phyloP scores from a whole-genome alignment of 2,329 filamentous ascomycete genomes.

The Ascochyta fabae region DNA sequence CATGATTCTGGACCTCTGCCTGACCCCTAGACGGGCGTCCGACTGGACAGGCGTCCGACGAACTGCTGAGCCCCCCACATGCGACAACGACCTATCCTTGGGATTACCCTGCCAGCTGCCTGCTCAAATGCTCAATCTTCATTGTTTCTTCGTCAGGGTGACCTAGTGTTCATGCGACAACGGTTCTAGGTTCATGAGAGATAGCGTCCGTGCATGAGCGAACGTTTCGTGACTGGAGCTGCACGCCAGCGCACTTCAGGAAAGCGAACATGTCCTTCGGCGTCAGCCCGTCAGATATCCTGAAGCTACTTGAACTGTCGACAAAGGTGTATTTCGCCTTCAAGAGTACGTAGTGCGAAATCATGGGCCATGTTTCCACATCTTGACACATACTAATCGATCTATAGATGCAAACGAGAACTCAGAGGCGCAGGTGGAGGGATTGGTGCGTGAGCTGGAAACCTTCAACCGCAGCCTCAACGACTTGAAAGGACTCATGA shows the following conservation, averaged over 20 bases:
- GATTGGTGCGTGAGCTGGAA: conserved; percentile 39
- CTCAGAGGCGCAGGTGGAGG: conserved; percentile 41
- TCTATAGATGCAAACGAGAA: conserved; percentile 43
- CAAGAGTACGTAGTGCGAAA: conserved; percentile 31
- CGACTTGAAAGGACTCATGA: conserved; percentile 40
- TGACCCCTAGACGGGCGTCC: conserved; percentile 11
- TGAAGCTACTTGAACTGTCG: conserved; percentile 42
- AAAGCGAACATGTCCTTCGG: conserved; percentile 38
- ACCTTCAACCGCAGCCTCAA: conserved; percentile 39
- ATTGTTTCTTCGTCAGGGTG: conserved; percentile 10
- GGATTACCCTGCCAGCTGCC: conserved; percentile 16
- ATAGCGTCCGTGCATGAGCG: conserved; percentile 31
- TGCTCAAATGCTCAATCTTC: conserved; percentile 10
- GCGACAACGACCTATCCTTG: conserved; percentile 17
- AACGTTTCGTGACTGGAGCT: conserved; percentile 16
- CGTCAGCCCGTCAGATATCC: conserved; percentile 38
- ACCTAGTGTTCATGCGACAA: conserved; percentile 26
- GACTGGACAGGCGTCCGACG: conserved; percentile 5
- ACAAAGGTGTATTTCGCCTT: conserved; percentile 43
- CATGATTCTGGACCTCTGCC: conserved; percentile 12
- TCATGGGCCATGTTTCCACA: background rate
- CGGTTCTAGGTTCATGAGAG: conserved; percentile 6
- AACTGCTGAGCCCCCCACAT: conserved; percentile 22
- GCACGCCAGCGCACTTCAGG: conserved; percentile 40
- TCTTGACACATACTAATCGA: conserved; percentile 12